These are phyloP conservation scores for Podila minutissima DNA, from an alignment of 192 early-diverging fungal species.

Conservation along the genomic window DNA sequence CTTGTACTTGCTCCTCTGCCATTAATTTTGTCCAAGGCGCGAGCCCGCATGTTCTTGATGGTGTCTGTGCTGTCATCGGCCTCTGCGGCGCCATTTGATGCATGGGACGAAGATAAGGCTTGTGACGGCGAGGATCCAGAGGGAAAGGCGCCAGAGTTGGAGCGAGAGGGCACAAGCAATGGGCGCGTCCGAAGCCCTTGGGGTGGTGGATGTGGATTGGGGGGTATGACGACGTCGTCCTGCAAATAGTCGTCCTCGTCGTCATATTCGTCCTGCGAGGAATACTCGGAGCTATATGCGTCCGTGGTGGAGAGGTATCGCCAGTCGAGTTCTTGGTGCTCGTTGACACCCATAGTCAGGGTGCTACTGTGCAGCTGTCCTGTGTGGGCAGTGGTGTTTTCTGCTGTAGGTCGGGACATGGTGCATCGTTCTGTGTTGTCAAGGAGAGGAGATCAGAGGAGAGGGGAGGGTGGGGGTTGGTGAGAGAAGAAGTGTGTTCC, in stretches of 20 bases:
- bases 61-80: conserved; percentile 42
- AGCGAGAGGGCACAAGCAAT: neutral
- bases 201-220: neutral
- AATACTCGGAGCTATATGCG: conserved; percentile 25
- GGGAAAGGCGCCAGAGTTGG: neutral
- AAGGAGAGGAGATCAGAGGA: neutral
- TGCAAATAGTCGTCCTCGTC: conserved; percentile 8
- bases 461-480: neutral
- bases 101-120: neutral
- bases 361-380: too few species aligned
- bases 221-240: neutral
- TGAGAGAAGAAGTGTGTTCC: too few species aligned
- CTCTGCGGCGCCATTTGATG: conserved; percentile 7
- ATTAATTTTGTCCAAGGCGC: conserved; percentile 25
- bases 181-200: neutral
- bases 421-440: neutral
- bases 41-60: conserved; percentile 45
- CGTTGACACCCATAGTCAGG: neutral
- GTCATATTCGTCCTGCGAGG: conserved; percentile 5
- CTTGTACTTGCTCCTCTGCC: neutral
- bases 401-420: neutral
- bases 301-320: conserved; percentile 37
- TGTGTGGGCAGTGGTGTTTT: neutral
- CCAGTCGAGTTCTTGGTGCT: conserved; percentile 37
- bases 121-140: conserved; percentile 6